Evolutionary conservation across 768 basidiomycete species (phyloP).

Genomic region (Amanita rubescens): DNA sequence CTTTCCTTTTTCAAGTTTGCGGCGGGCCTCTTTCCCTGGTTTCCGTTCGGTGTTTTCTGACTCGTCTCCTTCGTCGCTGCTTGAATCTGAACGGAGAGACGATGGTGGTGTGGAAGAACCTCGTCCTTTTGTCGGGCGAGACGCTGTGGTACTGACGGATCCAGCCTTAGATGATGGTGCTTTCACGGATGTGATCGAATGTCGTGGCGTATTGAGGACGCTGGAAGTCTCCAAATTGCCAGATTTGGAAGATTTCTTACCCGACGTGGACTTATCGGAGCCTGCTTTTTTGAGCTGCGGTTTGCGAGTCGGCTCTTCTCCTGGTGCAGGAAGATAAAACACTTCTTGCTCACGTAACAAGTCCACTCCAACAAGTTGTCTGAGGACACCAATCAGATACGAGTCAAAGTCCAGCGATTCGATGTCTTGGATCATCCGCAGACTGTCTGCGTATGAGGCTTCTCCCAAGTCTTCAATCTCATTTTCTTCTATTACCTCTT

Average conservation of each 20-base stretch:
- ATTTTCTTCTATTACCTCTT: conserved; percentile 50
- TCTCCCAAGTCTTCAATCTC: conserved; percentile 55
- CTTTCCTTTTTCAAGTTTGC: conserved; percentile 9
- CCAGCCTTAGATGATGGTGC: conserved; percentile 21
- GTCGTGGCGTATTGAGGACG: conserved; percentile 19
- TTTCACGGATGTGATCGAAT: conserved; percentile 15
- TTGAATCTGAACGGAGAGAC: conserved; percentile 19
- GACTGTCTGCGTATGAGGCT: conserved; percentile 43
- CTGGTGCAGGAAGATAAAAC: conserved; percentile 49
- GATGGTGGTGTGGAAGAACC: conserved; percentile 18
- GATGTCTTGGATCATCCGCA: conserved; percentile 39
- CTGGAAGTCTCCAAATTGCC: conserved; percentile 14
- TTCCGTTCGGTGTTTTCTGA: conserved; percentile 12
- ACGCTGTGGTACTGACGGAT: conserved; percentile 20
- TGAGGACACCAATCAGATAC: conserved; percentile 48
- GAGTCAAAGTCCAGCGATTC: conserved; percentile 43
- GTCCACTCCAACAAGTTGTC: conserved; percentile 58
- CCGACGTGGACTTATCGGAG: conserved; percentile 12
- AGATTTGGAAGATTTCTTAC: conserved; percentile 9
- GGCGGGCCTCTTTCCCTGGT: not conserved
- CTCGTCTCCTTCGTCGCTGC: conserved; percentile 20
- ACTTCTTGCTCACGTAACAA: conserved; percentile 59
- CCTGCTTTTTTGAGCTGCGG: conserved; percentile 13
- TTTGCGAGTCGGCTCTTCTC: conserved; percentile 30
- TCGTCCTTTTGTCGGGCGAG: conserved; percentile 13